Evolutionary conservation across 805 yeast species (phyloP).

Genomic region (Spathaspora sp.): DNA sequence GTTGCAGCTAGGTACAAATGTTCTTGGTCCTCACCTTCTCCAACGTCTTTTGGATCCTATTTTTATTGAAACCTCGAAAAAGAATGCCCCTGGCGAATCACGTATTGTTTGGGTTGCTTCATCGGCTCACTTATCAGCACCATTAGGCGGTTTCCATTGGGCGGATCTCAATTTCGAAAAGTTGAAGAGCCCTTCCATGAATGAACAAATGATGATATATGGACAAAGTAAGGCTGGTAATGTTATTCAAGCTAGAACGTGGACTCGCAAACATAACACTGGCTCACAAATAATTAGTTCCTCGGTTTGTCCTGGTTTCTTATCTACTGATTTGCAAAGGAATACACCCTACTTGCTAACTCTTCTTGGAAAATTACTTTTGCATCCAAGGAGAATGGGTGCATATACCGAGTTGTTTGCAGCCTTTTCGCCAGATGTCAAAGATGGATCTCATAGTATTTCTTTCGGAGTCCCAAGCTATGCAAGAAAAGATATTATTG

Average conservation of each 20-base stretch:
- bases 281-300: slow-evolving; percentile 26
- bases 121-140: slow-evolving; percentile 25
- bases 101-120: slow-evolving; percentile 48
- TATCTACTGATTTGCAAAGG: slow-evolving; percentile 32
- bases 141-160: slow-evolving; percentile 30
- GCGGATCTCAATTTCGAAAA: slow-evolving; percentile 25
- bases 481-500: slow-evolving; percentile 1
- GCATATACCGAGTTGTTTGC: slow-evolving; percentile 42
- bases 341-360: slow-evolving; percentile 3
- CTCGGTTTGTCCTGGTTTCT: slow-evolving; percentile 39
- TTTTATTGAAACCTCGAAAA: slow-evolving; percentile 21
- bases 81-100: slow-evolving; percentile 4
- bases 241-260: slow-evolving; percentile 31
- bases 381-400: slow-evolving; percentile 29
- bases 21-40: slow-evolving; percentile 7
- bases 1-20: slow-evolving; percentile 29
- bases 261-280: slow-evolving; percentile 24
- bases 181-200: slow-evolving; percentile 1
- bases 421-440: slow-evolving; percentile 33
- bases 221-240: slow-evolving; percentile 44
- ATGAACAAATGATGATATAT: slow-evolving; percentile 18
- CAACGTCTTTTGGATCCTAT: slow-evolving; percentile 9
- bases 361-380: slow-evolving; percentile 6
- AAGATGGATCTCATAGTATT: slow-evolving; percentile 33
- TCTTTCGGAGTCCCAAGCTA: slow-evolving; percentile 26